Evolutionary conservation across 2,329 filamentous ascomycete genomes (phyloP).

Genomic region (Fusarium sp.): DNA sequence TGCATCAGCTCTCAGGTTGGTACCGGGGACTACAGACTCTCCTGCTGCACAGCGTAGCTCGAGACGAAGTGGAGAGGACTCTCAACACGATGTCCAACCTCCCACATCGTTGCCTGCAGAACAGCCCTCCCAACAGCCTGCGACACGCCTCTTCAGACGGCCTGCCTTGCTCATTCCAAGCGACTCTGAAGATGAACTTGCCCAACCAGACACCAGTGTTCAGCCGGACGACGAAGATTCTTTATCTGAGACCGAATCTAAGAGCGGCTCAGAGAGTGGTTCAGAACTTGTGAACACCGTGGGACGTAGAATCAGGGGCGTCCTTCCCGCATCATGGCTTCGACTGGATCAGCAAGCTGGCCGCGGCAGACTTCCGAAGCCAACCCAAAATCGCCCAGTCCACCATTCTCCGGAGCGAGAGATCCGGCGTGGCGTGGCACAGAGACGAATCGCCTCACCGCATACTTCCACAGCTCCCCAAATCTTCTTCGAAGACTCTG

Average conservation of each 20-base stretch:
- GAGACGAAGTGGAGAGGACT: conserved; percentile 28
- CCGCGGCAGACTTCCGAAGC: conserved; percentile 48
- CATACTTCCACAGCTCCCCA: conserved; percentile 42
- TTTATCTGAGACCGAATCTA: conserved; percentile 48
- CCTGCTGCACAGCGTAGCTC: conserved; percentile 39
- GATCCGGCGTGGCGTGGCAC: conserved; percentile 62
- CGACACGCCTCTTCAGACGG: conserved; percentile 5
- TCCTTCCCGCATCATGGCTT: conserved; percentile 76
- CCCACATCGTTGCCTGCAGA: neutral
- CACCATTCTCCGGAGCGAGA: conserved; percentile 53
- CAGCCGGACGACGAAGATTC: conserved; percentile 14
- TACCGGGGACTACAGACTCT: conserved; percentile 22
- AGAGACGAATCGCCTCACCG: conserved; percentile 54
- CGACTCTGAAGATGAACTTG: conserved; percentile 43
- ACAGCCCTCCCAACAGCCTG: neutral
- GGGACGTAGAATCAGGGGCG: conserved; percentile 66
- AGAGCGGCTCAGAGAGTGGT: conserved; percentile 55
- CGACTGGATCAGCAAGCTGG: conserved; percentile 65
- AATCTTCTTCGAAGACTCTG: conserved; percentile 61
- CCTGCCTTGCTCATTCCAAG: conserved; percentile 24
- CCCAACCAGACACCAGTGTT: conserved; percentile 5
- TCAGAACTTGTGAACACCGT: conserved; percentile 56
- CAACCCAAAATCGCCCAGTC: conserved; percentile 43
- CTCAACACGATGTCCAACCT: neutral
- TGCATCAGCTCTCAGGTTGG: conserved; percentile 35